A percentile compares a stretch with the other conserved stretches of the same genome.
Conservation (phyloP, 2,329 filamentous ascomycete genomes). For the Clonostachys rosea region DNA sequence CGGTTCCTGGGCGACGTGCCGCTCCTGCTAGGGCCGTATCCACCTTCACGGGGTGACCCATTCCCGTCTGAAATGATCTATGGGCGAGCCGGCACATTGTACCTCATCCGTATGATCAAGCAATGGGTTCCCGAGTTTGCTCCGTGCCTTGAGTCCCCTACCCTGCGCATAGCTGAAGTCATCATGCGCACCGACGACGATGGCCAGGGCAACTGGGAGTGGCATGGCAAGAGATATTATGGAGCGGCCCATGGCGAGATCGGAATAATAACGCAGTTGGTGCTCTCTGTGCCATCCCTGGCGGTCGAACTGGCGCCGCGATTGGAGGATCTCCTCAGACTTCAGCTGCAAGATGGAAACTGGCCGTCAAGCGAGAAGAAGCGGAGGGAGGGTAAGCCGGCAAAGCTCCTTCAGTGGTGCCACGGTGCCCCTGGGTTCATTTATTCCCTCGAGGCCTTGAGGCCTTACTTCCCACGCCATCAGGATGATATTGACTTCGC, state of each 20-base stretch:
- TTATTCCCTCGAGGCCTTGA: conserved; percentile 50
- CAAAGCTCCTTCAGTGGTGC: conserved; percentile 57
- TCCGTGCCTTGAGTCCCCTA: conserved; percentile 43
- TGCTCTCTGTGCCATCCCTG: conserved; percentile 50
- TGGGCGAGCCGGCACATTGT: conserved; percentile 64
- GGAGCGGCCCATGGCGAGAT: conserved; percentile 66
- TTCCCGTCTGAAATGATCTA: conserved; percentile 58
- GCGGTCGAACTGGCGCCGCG: conserved; percentile 48
- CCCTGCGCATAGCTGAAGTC: conserved; percentile 51
- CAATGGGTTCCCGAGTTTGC: conserved; percentile 46
- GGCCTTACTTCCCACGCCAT: conserved; percentile 49
- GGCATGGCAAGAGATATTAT: conserved; percentile 57
- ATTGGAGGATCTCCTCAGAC: conserved; percentile 49
- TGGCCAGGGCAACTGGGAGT: conserved; percentile 50
- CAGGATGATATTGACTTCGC: conserved; percentile 46
- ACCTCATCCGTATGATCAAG: conserved; percentile 60
- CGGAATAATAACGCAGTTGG: conserved; percentile 66
- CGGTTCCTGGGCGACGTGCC: conserved; percentile 33
- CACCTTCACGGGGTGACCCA: conserved; percentile 23
- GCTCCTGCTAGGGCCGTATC: conserved; percentile 19
- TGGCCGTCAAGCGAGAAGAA: conserved; percentile 50
- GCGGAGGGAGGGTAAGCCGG: conserved; percentile 33
- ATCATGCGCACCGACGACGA: conserved; percentile 47
- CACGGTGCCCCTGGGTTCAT: conserved; percentile 63
- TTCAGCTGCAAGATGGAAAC: conserved; percentile 59